Base-by-base conservation (phyloP, 2,329 filamentous ascomycete genomes). In the Botryotinia globosa region DNA sequence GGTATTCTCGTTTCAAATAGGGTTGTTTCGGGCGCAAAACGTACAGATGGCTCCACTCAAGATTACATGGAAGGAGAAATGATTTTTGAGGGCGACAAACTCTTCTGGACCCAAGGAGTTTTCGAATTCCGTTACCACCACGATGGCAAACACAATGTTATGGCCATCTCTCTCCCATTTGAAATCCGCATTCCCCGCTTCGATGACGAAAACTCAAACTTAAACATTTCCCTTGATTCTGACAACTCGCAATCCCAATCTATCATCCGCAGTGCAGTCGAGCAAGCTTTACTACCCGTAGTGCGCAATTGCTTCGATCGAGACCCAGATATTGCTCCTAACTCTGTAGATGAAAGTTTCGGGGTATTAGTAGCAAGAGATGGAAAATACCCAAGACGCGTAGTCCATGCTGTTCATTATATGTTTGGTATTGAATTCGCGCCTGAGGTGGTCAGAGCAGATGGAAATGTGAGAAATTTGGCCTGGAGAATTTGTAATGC, bases 71-170 rank as follows among this genome's bases (percentile, higher is more conserved):
- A 88, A 20, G 96, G 96, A 61, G 94, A 97, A 81, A 91, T 98
- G 79, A 82, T 93, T 20, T 98, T 99, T 80, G 86, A 90, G 16
- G 94, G 96, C 65, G 94, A 98, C 83, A 97, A 97, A 83, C 87
- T 98, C 3, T 99, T 94, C 91, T 99, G 96, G 96, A 97, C 92
- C 0, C 92, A 95, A 74, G 96, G 96, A 71, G 92, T 97, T 4
- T 99, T 97, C 80, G 96, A 99, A 80, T 97, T 99, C 85, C 90
- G 96, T 58, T 98, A 98, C 83, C 96, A 99, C 82, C 96, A 99
- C 82, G 91, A 93, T 77, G 94, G 94, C 72, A 92, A 92, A 78
- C 94, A 99, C 83, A 93, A 92, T 77, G 94, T 97, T 79, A 96
- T 99, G 92, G 90, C 94, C 29, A 92, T 98, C 74, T 98, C 94